Base-by-base conservation (phyloP, 2,329 filamentous ascomycete genomes). In the Cladosporium phlei region DNA sequence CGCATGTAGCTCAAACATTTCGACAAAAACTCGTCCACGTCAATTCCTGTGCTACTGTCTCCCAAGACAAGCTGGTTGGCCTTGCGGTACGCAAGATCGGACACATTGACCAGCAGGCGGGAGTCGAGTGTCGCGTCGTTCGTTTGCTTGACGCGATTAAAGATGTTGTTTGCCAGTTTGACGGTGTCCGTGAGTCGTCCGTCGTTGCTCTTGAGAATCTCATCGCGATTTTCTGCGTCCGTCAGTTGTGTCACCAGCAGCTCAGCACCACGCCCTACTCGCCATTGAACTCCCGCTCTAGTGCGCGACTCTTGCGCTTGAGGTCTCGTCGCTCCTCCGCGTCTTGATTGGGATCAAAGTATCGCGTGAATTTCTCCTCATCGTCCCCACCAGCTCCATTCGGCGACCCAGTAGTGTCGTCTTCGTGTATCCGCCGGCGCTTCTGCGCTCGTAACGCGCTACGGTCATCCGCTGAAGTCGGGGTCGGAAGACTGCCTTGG, bases 1-100 rank as follows among this genome's bases (percentile, higher is more conserved):
- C 80, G 81, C 88, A 97, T 96, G 63, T 86, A 97, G 3, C 78
- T 79, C 50, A 94, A 88, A 64, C 86, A 91, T 66, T 94, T 95
- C 1, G 86, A 86, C 11, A 97, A 80, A 59, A 97, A 94, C 58
- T 95, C 87, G 51, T 97, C 90, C 0, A 94, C 76, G 59, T 97
- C 90, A 17, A 98, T 71, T 6, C 89, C 88, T 40, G 85, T 81
- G 2, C 80, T 79, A 2, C 77, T 71, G 57, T 85, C 84, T 5
- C 89, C 89, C 22, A 88, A 74, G 1, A 85, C 81, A 20, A 94
- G 75, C 42, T 83, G 81, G 33, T 84, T 74, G 0, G 88, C 84
- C 62, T 88, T 89, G 56, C 86, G 87, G 58, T 85, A 83, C 0
- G 86, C 84, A 4, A 94, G 68, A 53, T 96, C 89, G 4, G 87